Evolutionary conservation across 1,284 basidiomycete species (phyloP), one percentile per base, ranked within the genome.

Genomic region (Sporisorium graminicola): DNA sequence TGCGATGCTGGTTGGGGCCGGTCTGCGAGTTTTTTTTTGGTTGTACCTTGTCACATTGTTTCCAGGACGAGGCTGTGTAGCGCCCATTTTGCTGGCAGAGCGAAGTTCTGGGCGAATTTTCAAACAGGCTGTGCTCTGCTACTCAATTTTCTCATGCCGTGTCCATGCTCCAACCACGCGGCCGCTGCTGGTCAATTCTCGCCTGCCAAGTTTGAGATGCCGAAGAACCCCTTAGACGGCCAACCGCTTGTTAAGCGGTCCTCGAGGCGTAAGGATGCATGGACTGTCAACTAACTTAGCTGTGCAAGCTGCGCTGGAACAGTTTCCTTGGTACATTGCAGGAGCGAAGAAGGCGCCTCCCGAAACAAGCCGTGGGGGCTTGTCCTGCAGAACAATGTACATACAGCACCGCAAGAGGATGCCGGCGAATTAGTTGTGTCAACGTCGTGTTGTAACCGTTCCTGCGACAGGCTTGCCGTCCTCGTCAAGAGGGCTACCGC

Each of bases 51-150:
- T n/a, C n/a, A n/a, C n/a, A n/a, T n/a, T n/a, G n/a, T n/a, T n/a
- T n/a, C n/a, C n/a, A n/a, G n/a, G n/a, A n/a, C n/a, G n/a, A n/a
- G n/a, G n/a, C n/a, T n/a, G n/a, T n/a, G n/a, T n/a, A n/a, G n/a
- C n/a, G n/a, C n/a, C n/a, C n/a, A n/a, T n/a, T n/a, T n/a, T n/a
- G n/a, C n/a, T n/a, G n/a, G n/a, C n/a, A n/a, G n/a, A n/a, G n/a
- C n/a, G n/a, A n/a, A n/a, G n/a, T n/a, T n/a, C n/a, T n/a, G n/a
- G n/a, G n/a, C n/a, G n/a, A n/a, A n/a, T n/a, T n/a, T n/a, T n/a
- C n/a, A n/a, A n/a, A n/a, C 35, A 26, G 35, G 52, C 52, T 53
- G 52, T 53, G 52, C 52, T 53, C 24, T 40, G 22, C 35, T 3
- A 24, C 27, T 12, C 22, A 7, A 13, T 12, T 31, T 33, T 33